Evolutionary conservation across 345 rosid genomes (phyloP).

Genomic region (Ceriops decandra): DNA sequence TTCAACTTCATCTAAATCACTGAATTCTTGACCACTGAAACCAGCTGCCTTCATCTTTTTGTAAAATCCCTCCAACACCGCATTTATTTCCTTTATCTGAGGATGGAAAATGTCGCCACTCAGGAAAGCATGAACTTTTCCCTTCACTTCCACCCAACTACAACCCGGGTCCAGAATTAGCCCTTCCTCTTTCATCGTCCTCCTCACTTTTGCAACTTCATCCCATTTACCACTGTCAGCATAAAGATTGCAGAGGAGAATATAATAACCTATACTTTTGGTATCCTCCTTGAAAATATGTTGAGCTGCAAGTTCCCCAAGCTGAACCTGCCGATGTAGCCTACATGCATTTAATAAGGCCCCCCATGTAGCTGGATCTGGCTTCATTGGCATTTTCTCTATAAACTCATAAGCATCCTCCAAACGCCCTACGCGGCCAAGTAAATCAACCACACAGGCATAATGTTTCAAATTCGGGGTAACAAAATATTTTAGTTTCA

Average conservation of each 20-base stretch:
- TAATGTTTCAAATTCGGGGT: constrained; percentile 30
- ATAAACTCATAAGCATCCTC: constrained; percentile 26
- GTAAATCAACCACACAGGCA: constrained; percentile 33
- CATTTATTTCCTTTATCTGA: constrained; percentile 24
- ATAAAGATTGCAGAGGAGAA: constrained; percentile 31
- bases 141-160: constrained; percentile 35
- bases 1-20: constrained; percentile 15
- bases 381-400: constrained; percentile 30
- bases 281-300: constrained; percentile 24
- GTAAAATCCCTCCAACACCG: constrained; percentile 23
- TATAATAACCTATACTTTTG: constrained; percentile 22
- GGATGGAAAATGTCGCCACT: constrained; percentile 29
- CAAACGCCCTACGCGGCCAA: constrained; percentile 25
- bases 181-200: constrained; percentile 32
- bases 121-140: constrained; percentile 34
- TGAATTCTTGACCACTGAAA: constrained; percentile 16
- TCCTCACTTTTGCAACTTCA: constrained; percentile 25
- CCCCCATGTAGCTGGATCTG: constrained; percentile 34
- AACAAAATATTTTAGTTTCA: constrained; percentile 12
- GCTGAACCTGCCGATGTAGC: constrained; percentile 23
- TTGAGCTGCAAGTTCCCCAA: constrained; percentile 33
- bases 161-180: constrained; percentile 33
- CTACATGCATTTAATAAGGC: constrained; percentile 36
- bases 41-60: constrained; percentile 30
- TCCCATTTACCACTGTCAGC: constrained; percentile 34